Percentiles rank a stretch among this genome's conserved stretches.
These are phyloP conservation scores for Gnomoniopsis smithogilvyi DNA, from an alignment of 2,329 filamentous ascomycete genomes.

Conservation along the genomic window DNA sequence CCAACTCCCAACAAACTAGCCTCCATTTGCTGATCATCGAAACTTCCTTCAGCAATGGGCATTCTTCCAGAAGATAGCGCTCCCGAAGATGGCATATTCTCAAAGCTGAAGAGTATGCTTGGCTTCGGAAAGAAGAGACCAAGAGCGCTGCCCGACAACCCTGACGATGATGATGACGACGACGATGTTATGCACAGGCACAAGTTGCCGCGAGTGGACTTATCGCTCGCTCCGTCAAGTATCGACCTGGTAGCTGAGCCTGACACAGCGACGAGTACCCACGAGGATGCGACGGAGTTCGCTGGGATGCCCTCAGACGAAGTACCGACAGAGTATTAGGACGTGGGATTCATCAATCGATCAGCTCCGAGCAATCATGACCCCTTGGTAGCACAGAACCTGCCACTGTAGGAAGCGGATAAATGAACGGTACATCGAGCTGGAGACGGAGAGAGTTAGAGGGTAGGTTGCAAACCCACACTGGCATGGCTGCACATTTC, in stretches of 20 bases:
- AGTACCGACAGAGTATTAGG: background rate
- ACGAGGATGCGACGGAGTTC: background rate
- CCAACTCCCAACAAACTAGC: background rate
- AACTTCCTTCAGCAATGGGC: constrained; percentile 7
- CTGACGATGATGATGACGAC: background rate
- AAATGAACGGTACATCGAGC: background rate
- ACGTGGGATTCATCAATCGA: background rate
- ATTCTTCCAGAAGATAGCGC: background rate
- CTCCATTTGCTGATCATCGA: background rate
- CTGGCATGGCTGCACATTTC: background rate
- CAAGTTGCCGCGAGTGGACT: constrained; percentile 12
- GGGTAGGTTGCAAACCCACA: background rate
- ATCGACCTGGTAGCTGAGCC: background rate
- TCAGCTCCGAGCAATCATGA: background rate
- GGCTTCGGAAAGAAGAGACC: background rate
- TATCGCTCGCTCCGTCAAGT: background rate
- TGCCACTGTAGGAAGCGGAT: background rate
- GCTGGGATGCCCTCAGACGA: background rate
- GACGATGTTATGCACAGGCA: background rate
- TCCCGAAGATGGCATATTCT: background rate
- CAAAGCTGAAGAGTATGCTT: background rate
- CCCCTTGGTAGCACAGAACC: background rate
- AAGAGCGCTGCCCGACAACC: background rate
- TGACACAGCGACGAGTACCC: background rate
- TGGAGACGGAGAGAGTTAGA: background rate